Conservation (phyloP, 176 grass and related monocot species). For the Ensete ventricosum region DNA sequence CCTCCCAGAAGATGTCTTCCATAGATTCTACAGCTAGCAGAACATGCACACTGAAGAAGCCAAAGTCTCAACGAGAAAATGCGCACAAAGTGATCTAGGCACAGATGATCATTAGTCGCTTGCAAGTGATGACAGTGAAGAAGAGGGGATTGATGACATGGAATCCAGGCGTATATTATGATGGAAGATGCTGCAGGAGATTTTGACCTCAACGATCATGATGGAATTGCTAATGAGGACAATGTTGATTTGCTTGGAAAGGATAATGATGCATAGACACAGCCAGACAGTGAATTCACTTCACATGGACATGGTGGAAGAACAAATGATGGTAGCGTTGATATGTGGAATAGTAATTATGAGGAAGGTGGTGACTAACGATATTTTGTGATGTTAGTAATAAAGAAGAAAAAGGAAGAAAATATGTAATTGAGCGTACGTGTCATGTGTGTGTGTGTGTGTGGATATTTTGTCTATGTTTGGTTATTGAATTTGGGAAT, state of each 20-base stretch:
- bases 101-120: slow-evolving; percentile 40
- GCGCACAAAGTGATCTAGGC: slow-evolving; percentile 33
- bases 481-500: no score
- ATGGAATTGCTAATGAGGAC: slow-evolving; percentile 50
- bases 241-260: slow-evolving; percentile 60
- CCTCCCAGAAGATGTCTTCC: slow-evolving; percentile 82
- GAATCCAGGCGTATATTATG: background rate
- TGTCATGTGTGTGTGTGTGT: no score
- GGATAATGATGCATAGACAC: slow-evolving; percentile 46
- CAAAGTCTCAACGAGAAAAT: slow-evolving; percentile 46
- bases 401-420: no score
- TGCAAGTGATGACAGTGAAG: slow-evolving; percentile 31
- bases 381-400: slow-evolving; percentile 9
- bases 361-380: background rate
- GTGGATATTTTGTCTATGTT: no score
- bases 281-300: background rate
- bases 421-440: no score
- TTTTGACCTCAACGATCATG: slow-evolving; percentile 66
- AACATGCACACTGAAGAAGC: slow-evolving; percentile 31
- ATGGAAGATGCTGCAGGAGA: slow-evolving; percentile 21
- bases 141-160: slow-evolving; percentile 30
- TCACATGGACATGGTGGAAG: slow-evolving; percentile 21
- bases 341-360: no score
- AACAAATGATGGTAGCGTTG: background rate
- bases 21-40: slow-evolving; percentile 70